Base-by-base conservation (phyloP, 176 grass and related monocot species). In the Metroxylon sagu region DNA sequence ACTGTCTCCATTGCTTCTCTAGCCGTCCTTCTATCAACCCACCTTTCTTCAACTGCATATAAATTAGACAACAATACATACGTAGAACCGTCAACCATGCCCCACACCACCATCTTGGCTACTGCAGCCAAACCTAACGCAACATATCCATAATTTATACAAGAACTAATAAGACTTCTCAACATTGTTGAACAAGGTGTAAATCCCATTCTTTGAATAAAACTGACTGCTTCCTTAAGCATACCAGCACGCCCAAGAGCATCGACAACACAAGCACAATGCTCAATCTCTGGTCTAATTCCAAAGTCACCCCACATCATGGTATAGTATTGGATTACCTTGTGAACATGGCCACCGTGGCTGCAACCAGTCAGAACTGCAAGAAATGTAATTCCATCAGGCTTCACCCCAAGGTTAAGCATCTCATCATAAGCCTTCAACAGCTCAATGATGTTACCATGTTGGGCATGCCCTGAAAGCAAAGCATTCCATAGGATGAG, bases 41-140 rank as follows among this genome's bases (percentile, higher is more conserved):
- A 65, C 62, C 51, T 65, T 25, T 65, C 16, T 52, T 65, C 48
- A 7, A 52, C 15, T 27, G 62, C 62, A 52, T 65, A 29, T 2
- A 65, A 65, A 28, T 65, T 65, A 28, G 49, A 65, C 49, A 65
- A 17, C 25, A 65, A 65, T 39, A 65, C 62, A 65, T 51, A 65
- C 28, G 25, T 49, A n/a, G 62, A 65, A 18, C 62, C n/a, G 27
- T 65, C 62, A 16, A 65, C 27, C 62, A 27, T 48, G 4, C 62
- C 49, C 48, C 50, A 28, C 25, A 65, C 17, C 16, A 65, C 49
- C 62, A 65, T 65, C 62, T 65, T 65, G 25, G 62, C 62, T 8
- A 65, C 8, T 10, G 49, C 50, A 26, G 62, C 62, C 49, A 52
- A 65, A 27, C 62, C 62, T 65, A 65, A 65, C 52, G 26, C 51